Percentiles rank a stretch among this genome's conserved stretches.
phyloP scores from a whole-genome alignment of 2,329 filamentous ascomycete genomes.

The Cucurbitaria berberidis region DNA sequence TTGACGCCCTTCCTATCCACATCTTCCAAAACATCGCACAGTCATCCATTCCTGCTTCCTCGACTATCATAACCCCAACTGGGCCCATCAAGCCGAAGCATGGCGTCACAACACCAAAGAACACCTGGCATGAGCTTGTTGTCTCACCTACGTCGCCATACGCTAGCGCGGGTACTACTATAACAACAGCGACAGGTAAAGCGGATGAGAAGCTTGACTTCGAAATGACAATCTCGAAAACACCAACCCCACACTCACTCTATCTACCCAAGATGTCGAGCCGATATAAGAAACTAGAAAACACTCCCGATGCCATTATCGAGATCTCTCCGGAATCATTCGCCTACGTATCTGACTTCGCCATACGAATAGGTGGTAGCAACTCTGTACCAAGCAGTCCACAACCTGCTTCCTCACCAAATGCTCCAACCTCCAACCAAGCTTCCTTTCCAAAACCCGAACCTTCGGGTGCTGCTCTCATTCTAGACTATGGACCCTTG shows the following conservation, averaged over 20 bases:
- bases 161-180: constrained; percentile 49
- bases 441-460: constrained; percentile 58
- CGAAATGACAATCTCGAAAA: constrained; percentile 77
- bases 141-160: constrained; percentile 48
- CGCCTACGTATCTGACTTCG: constrained; percentile 80
- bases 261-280: constrained; percentile 83
- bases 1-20: constrained; percentile 96
- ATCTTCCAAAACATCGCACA: constrained; percentile 79
- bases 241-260: constrained; percentile 79
- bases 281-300: constrained; percentile 78
- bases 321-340: constrained; percentile 90
- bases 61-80: constrained; percentile 57
- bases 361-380: constrained; percentile 78
- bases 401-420: constrained; percentile 51
- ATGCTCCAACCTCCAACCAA: constrained; percentile 14
- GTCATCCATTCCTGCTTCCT: constrained; percentile 45
- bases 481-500: constrained; percentile 90
- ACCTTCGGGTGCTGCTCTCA: constrained; percentile 85
- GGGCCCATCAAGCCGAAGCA: constrained; percentile 54
- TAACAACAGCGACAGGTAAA: constrained; percentile 15
- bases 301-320: constrained; percentile 71
- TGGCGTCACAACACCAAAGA: constrained; percentile 42
- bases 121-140: constrained; percentile 54
- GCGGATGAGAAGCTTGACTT: constrained; percentile 71
- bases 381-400: constrained; percentile 27